Evolutionary conservation across 2,329 filamentous ascomycete species (phyloP).

Genomic region (Ceratocystis albifundus): DNA sequence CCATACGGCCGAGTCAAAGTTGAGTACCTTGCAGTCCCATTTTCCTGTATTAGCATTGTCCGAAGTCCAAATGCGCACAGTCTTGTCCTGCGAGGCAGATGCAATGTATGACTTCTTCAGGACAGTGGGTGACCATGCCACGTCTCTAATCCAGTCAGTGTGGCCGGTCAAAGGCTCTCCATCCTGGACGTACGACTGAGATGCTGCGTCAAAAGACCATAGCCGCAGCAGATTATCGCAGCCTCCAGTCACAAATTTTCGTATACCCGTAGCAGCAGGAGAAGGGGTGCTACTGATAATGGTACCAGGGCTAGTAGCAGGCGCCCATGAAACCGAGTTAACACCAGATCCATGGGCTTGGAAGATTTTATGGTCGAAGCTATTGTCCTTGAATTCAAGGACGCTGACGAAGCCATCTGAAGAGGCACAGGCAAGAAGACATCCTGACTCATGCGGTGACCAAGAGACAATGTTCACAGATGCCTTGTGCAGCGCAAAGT

Average conservation of each 20-base stretch:
- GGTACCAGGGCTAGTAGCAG: constrained; percentile 70
- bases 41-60: constrained; percentile 49
- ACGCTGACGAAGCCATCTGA: constrained; percentile 89
- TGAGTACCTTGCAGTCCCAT: constrained; percentile 76
- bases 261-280: constrained; percentile 49
- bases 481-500: constrained; percentile 86
- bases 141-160: constrained; percentile 92
- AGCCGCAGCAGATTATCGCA: constrained; percentile 90
- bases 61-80: constrained; percentile 90
- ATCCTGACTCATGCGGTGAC: constrained; percentile 94
- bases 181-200: constrained; percentile 51
- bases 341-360: constrained; percentile 86
- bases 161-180: constrained; percentile 63
- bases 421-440: constrained; percentile 84
- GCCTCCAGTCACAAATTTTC: constrained; percentile 87
- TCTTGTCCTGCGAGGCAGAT: constrained; percentile 90
- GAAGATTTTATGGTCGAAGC: constrained; percentile 81
- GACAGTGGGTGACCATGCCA: constrained; percentile 92
- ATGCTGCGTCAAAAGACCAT: constrained; percentile 66
- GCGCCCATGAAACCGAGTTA: constrained; percentile 93
- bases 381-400: constrained; percentile 93
- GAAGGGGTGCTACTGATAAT: constrained; percentile 61
- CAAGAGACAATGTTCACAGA: constrained; percentile 94
- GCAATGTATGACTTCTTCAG: constrained; percentile 95
- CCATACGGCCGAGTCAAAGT: constrained; percentile 86